A percentile compares a stretch with the other conserved stretches of the same genome.
phyloP scores from a whole-genome alignment of 306 rosid species.

The Herpetospermum pedunculosum region DNA sequence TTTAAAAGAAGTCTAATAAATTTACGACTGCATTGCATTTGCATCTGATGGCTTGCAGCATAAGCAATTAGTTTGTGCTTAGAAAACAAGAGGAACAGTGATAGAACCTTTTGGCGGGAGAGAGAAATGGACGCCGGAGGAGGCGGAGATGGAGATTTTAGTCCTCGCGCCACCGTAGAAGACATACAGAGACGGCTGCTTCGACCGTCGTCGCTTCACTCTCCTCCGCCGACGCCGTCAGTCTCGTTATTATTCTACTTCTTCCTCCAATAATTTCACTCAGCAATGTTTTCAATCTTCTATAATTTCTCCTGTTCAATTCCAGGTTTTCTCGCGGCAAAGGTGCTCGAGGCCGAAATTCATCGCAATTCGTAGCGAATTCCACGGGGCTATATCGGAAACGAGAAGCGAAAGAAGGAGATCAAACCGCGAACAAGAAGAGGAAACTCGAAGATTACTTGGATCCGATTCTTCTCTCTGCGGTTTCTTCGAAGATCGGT shows the following conservation, averaged over 20 bases:
- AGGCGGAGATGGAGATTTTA: constrained; percentile 4
- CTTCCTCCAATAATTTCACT: neutral
- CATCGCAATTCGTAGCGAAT: neutral
- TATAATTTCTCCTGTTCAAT: neutral
- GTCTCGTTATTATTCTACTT: neutral
- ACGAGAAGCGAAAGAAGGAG: constrained; percentile 1
- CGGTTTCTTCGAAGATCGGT: constrained; percentile 10
- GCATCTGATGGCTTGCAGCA: neutral
- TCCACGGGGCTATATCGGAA: neutral
- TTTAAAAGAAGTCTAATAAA: too few species aligned
- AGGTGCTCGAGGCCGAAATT: neutral
- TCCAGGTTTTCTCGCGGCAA: neutral
- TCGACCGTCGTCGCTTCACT: constrained; percentile 9
- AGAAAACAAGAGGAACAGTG: neutral
- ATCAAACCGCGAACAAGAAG: neutral
- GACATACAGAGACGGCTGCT: constrained; percentile 24
- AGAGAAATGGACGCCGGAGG: constrained; percentile 7
- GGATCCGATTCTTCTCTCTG: constrained; percentile 23
- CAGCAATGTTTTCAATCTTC: neutral
- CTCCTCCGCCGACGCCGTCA: neutral
- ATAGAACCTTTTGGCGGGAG: neutral
- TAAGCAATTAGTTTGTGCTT: neutral
- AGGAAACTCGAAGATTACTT: constrained; percentile 20
- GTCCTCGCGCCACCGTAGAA: constrained; percentile 20
- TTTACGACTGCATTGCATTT: neutral